Evolutionary conservation across 2,329 filamentous ascomycete species (phyloP), one percentile per base, ranked within the genome.

Genomic region (Meredithiella fracta): DNA sequence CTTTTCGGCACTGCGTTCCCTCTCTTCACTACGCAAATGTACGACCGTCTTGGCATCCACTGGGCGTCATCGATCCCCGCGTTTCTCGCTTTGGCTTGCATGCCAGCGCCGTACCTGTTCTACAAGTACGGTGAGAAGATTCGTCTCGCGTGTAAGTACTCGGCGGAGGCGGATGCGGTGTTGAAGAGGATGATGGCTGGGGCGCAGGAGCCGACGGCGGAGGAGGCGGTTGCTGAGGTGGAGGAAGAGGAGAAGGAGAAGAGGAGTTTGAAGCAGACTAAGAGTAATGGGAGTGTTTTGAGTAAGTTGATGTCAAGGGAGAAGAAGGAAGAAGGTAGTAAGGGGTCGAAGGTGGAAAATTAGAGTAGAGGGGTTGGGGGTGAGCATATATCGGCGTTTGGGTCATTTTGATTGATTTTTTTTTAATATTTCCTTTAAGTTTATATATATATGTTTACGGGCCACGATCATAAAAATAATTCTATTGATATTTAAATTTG

Each of bases 21-120:
- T 0, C 73, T 89, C 0, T 88, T 88, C 67, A 85, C 83, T 0
- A 73, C 71, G 4, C 44, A 71, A 60, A 78, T 80, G 74, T 80
- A 77, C 64, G 37, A 70, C 2, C 69, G 73, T 56, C 72, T 84
- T 1, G 83, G 85, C 51, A 81, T 85, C 56, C 83, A 89, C 69
- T 90, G 85, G 86, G 86, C 83, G 1, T 80, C 75, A 34, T 80
- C 78, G 0, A 70, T 91, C 14, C 85, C 85, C 0, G 86, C 80
- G 0, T 90, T 91, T 69, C 71, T 91, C 2, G 78, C 84, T 0
- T 66, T 89, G 2, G 75, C 74, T 9, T 89, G 85, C 66, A 71
- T 87, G 17, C 84, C 86, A 0, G 83, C 86, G 63, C 85, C 86
- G 0, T 83, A 85, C 66, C 66, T 91, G 15, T 86, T 91, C 67